phyloP scores from a whole-genome alignment of 345 rosid genomes.

The Arabidopsis thaliana region TAIR10.1 NC_003075.7:7869501-7870000 shows the following conservation, averaged over 20 bases:
- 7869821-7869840: constrained; percentile 29
- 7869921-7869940: constrained; percentile 29
- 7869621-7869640: constrained; percentile 3
- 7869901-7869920: constrained; percentile 53
- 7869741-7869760: constrained; percentile 20
- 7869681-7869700: constrained; percentile 13
- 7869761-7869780: constrained; percentile 32
- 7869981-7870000: constrained; percentile 57
- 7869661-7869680: constrained; percentile 11
- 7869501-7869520: constrained; percentile 23
- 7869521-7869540: not conserved
- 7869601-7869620: constrained; percentile 14
- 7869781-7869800: constrained; percentile 36
- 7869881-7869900: constrained; percentile 48
- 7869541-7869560: constrained; percentile 10
- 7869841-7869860: not conserved
- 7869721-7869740: constrained; percentile 32
- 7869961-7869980: constrained; percentile 51
- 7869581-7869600: constrained; percentile 32
- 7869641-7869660: not conserved
- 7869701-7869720: constrained; percentile 13
- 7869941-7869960: constrained; percentile 49
- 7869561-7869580: constrained; percentile 13
- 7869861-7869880: constrained; percentile 1
- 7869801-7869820: constrained; percentile 25